These are phyloP conservation scores for Clausena lansium DNA, from an alignment of 345 rosid genomes.

Conservation along the genomic window DNA sequence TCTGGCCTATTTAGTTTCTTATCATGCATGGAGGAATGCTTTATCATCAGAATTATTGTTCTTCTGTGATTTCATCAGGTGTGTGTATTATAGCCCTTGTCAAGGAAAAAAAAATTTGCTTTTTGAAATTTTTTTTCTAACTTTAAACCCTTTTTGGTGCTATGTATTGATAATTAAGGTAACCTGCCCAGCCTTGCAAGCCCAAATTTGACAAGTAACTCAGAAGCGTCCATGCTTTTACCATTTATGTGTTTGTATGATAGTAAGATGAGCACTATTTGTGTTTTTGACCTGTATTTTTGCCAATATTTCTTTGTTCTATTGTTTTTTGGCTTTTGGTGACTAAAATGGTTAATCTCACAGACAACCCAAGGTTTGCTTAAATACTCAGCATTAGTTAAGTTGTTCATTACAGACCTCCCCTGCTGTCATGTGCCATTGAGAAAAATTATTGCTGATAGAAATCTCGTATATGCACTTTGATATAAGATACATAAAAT, in stretches of 20 bases:
- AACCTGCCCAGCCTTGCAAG: not conserved
- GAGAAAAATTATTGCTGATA: not conserved
- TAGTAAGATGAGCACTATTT: no score
- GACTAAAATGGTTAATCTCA: no score
- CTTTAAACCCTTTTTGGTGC: not conserved
- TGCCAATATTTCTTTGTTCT: no score
- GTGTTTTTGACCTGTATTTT: not conserved
- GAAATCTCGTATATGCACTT: not conserved
- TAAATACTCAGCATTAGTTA: not conserved
- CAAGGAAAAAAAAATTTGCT: not conserved
- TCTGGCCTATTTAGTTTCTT: not conserved
- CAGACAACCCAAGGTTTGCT: not conserved
- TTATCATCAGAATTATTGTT: not conserved
- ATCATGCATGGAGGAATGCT: not conserved
- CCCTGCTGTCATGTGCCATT: not conserved
- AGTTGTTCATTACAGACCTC: not conserved
- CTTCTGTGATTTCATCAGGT: not conserved
- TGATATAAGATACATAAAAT: not conserved
- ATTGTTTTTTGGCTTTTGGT: no score
- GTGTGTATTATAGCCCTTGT: not conserved
- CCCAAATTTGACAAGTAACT: not conserved
- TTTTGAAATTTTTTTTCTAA: no score
- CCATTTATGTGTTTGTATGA: not conserved
- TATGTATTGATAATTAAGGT: not conserved
- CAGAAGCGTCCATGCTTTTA: not conserved